Evolutionary conservation across 805 yeast genomes (phyloP).

Genomic region (Pichia insulana): DNA sequence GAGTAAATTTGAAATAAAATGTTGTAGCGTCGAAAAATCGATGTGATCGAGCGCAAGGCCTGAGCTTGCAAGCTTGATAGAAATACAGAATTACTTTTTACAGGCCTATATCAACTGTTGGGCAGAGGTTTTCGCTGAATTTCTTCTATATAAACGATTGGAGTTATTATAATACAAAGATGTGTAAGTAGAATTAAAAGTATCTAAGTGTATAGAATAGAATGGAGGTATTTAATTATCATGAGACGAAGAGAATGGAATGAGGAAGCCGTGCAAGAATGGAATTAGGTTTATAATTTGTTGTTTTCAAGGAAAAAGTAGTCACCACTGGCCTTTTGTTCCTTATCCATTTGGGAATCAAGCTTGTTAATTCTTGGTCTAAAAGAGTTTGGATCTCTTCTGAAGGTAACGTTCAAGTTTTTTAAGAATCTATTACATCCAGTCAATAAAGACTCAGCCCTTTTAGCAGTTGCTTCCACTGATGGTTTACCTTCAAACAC

Average conservation of each 20-base stretch:
- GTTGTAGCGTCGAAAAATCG: neutral
- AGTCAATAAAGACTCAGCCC: conserved; percentile 88
- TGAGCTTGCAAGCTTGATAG: no score
- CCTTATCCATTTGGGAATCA: conserved; percentile 98
- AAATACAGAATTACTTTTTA: no score
- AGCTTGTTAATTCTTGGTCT: conserved; percentile 98
- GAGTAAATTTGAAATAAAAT: neutral
- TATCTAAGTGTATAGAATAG: conserved; percentile 1
- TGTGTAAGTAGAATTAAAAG: neutral
- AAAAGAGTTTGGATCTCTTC: conserved; percentile 97
- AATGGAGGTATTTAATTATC: neutral
- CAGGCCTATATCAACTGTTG: no score
- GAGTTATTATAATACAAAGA: neutral
- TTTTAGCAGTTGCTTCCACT: conserved; percentile 69
- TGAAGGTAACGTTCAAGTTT: conserved; percentile 94
- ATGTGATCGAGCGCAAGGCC: no score
- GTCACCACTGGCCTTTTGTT: conserved; percentile 87
- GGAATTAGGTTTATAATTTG: conserved; percentile 24
- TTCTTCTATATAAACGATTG: neutral
- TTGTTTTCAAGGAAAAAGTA: conserved; percentile 86
- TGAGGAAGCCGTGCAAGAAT: neutral
- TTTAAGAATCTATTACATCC: conserved; percentile 97
- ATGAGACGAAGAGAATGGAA: neutral
- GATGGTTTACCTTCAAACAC: conserved; percentile 97
- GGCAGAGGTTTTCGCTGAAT: no score